Evolutionary conservation across 805 yeast genomes (phyloP).

Genomic region (Saccharomycopsis fibuligera): DNA sequence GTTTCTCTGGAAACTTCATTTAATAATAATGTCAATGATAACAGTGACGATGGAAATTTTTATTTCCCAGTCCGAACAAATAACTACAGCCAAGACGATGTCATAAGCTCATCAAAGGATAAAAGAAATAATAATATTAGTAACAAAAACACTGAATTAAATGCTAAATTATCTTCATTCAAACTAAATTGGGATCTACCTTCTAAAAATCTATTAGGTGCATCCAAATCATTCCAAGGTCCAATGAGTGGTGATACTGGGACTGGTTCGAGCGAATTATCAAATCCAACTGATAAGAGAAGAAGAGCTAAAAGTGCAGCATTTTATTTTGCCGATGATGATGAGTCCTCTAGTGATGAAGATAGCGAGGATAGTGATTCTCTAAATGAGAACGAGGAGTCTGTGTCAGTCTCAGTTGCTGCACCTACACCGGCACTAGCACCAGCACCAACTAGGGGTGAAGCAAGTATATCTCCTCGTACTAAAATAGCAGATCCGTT

Average conservation of each 20-base stretch:
- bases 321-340: conserved; percentile 12
- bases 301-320: conserved; percentile 16
- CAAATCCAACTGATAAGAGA: neutral
- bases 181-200: conserved; percentile 2
- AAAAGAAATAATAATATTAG: neutral
- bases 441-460: neutral
- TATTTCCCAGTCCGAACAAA: neutral
- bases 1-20: conserved; percentile 5
- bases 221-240: neutral
- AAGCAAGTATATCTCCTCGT: neutral
- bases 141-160: neutral
- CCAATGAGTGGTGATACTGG: too few species aligned
- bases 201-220: neutral
- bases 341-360: neutral
- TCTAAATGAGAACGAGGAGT: neutral
- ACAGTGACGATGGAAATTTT: neutral
- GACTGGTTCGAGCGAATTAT: neutral
- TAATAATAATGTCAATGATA: neutral
- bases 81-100: neutral
- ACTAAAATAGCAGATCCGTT: too few species aligned
- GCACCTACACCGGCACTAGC: neutral
- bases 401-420: neutral
- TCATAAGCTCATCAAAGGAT: conserved; percentile 3
- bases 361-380: conserved; percentile 5
- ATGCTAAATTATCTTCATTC: neutral